Evolutionary conservation across 2,329 filamentous ascomycete species (phyloP), one percentile per base, ranked within the genome.

Genomic region (Penicillium janthinellum): DNA sequence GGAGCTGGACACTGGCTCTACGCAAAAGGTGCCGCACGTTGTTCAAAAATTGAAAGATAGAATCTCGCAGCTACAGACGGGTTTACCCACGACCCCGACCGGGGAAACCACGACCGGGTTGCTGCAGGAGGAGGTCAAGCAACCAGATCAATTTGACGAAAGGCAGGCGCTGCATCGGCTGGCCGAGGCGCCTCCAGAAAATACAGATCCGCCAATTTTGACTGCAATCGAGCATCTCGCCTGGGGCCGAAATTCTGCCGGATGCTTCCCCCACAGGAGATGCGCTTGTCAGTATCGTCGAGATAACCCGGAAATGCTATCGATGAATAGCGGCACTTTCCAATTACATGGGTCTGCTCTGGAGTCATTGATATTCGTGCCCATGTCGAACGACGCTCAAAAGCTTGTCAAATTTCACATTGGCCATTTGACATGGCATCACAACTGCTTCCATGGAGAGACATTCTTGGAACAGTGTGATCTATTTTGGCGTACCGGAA

Each of bases 161-260:
- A 58, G 61, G 39, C 37, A 41, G 31, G 38, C 51, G 6, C 55
- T 17, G 5, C 45, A 39, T 37, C 56, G 15, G 20, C 54, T 65
- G 35, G 44, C 42, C 15, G 64, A 69, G 12, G 54, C 37, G 15
- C 44, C 60, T 5, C 41, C 59, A 8, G 57, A 67, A 20, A 61
- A 59, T 45, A 66, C 64, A 22, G 67, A 71, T 38, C 59, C 71
- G 2, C 68, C 73, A 0, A 65, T 71, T 20, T 60, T 76, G 20
- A 74, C 72, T 0, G 71, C 72, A 1, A 69, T 77, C 12, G 75
- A 77, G 61, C 71, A 75, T 61, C 67, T 77, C 15, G 74, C 74
- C 2, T 77, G 75, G 75, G 73, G 73, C n/a, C 70, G 75, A 45
- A 73, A 75, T 49, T 71, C 67, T 14, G 69, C 70, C 5, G 64